Evolutionary conservation across 805 yeast species (phyloP), one percentile per base, ranked within the genome.

Genomic region (Yarrowia sp.): DNA sequence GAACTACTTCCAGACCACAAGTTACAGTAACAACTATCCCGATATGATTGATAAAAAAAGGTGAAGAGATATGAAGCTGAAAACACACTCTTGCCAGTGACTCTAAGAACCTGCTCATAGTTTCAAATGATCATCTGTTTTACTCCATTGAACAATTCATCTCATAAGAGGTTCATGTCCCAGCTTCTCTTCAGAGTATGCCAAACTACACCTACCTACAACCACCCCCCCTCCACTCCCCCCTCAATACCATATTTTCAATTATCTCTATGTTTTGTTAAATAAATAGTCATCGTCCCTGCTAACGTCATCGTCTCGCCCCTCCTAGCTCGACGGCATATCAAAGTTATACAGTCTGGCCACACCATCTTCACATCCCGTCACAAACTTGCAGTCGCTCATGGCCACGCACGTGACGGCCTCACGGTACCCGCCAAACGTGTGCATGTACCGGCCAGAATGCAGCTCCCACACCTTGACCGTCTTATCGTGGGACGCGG

Each of bases 401-500:
- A 94, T 82, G 0, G 90, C 96, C 38, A 93, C 97, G 65, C 84
- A 78, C 26, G 83, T 78, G 7, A 87, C 87, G 1, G 89, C 83
- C 61, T 83, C 80, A 4, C 81, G 74, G 72, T 88, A 88, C 19
- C 92, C 94, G 2, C 89, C 89, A 79, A 92, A 91, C 0, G 98
- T 94, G 77, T 93, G 97, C 85, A 93, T 86, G 77, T 98, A 92
- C 75, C 89, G 89, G 22, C 99, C 98, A 72, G 89, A 87, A 78
- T 95, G 98, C 71, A 95, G 82, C 77, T 95, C 99, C 99, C 99
- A 95, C 8, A 95, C 90, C 77, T 90, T 94, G 71, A 91, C 91
- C 43, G 87, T 82, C 71, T 92, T 85, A 80, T 95, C 99, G 76
- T 95, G 98, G 0, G 97, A 93, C 1, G 98, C 98, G 74, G 95